Evolutionary conservation across 805 yeast species (phyloP).

Genomic region (Torulaspora delbrueckii): DNA sequence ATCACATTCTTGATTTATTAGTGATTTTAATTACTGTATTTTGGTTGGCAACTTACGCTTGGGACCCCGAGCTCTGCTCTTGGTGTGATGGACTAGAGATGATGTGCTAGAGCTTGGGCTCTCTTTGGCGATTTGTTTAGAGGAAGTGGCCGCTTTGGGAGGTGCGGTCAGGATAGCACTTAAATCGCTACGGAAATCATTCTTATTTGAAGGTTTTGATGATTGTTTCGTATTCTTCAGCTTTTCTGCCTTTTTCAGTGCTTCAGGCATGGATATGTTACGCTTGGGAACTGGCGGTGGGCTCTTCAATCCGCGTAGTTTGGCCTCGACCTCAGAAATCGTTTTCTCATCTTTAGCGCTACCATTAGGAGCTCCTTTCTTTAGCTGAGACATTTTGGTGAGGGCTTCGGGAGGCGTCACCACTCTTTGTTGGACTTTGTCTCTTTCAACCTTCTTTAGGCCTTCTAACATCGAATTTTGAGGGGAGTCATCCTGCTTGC

Average conservation of each 20-base stretch:
- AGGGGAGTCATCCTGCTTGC: not conserved
- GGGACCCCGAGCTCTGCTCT: conserved; percentile 37
- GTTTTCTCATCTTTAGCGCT: not conserved
- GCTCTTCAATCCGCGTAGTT: conserved; percentile 11
- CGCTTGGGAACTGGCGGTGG: conserved; percentile 28
- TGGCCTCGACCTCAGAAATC: conserved; percentile 19
- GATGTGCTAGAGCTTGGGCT: not conserved
- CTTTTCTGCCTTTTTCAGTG: conserved; percentile 21
- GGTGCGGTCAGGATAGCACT: conserved; percentile 17
- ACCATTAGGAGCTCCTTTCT: conserved; percentile 4
- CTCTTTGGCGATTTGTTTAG: not conserved
- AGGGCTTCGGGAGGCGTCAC: conserved; percentile 25
- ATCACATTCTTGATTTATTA: not conserved
- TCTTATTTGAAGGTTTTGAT: not conserved
- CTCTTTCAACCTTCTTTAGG: conserved; percentile 7
- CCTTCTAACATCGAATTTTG: not conserved
- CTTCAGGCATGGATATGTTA: conserved; percentile 31
- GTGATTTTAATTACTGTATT: not conserved
- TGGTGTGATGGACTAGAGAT: conserved; percentile 30
- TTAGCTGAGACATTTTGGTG: conserved; percentile 3
- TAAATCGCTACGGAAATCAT: conserved; percentile 8
- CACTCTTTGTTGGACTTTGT: conserved; percentile 4
- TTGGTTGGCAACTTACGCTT: conserved; percentile 36
- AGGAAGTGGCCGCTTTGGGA: not conserved
- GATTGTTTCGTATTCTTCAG: conserved; percentile 8